These are phyloP conservation scores for Zygnema circumcarinatum DNA, from an alignment of 139 green algal genomes.

Conservation along the genomic window DNA sequence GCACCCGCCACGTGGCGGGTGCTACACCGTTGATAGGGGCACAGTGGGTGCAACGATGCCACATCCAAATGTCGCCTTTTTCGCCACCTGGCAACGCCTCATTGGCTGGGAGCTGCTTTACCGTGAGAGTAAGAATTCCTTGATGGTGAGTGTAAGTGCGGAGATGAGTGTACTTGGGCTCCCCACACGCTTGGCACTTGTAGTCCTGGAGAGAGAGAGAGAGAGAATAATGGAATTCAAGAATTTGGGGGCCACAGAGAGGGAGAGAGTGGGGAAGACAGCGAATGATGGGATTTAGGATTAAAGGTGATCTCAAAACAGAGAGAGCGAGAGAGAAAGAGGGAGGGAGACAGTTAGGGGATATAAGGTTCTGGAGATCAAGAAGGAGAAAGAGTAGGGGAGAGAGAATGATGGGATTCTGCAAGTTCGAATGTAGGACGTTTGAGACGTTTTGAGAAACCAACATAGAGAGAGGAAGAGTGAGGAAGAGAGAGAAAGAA, in stretches of 20 bases:
- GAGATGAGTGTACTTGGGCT: conserved; percentile 22
- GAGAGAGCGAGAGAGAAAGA: neutral
- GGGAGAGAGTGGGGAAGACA: neutral
- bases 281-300: neutral
- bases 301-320: no score
- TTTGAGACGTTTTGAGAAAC: no score
- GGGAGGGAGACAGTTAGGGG: neutral
- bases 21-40: conserved; percentile 20
- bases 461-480: conserved; percentile 6
- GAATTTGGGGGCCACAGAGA: neutral
- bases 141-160: conserved; percentile 43
- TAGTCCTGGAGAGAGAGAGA: conserved; percentile 18
- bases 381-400: neutral
- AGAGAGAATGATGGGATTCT: no score
- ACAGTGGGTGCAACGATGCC: conserved; percentile 53
- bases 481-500: neutral
- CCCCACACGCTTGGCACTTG: conserved; percentile 7
- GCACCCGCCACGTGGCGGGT: conserved; percentile 31
- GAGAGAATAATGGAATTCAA: neutral
- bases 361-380: neutral
- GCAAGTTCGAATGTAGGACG: no score
- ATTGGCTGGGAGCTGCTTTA: conserved; percentile 25
- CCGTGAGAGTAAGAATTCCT: conserved; percentile 47
- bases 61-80: conserved; percentile 58
- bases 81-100: neutral